These are phyloP conservation scores for Berberis vulgaris DNA, from an alignment of 164 flowering plant genomes.

Conservation along the genomic window DNA sequence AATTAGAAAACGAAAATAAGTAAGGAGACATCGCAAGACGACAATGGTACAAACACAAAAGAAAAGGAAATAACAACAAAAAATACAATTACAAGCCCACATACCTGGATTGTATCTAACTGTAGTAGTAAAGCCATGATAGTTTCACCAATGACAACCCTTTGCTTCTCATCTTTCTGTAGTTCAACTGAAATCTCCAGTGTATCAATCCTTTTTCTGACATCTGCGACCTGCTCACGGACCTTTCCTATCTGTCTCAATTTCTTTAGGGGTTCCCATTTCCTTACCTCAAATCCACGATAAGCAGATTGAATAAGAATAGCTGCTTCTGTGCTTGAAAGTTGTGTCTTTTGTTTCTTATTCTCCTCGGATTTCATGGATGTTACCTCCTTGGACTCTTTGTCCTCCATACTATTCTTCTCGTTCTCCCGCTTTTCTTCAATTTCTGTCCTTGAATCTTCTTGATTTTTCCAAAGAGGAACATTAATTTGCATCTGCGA, in stretches of 20 bases:
- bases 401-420: background rate
- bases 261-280: conserved; percentile 60
- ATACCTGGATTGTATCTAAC: conserved; percentile 70
- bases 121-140: conserved; percentile 62
- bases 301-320: conserved; percentile 49
- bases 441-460: background rate
- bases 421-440: background rate
- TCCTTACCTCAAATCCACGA: conserved; percentile 62
- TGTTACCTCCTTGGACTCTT: background rate
- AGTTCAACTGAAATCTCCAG: conserved; percentile 27
- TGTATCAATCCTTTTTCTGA: conserved; percentile 25
- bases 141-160: conserved; percentile 37
- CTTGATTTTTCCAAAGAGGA: no score
- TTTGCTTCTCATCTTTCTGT: conserved; percentile 29
- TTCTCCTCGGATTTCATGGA: conserved; percentile 1
- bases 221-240: conserved; percentile 24
- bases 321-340: conserved; percentile 54
- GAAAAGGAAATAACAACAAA: background rate
- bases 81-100: background rate
- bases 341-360: conserved; percentile 5
- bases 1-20: background rate
- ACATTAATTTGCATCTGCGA: no score
- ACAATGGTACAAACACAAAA: background rate
- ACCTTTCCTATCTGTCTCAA: conserved; percentile 44
- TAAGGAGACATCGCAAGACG: background rate